Base-by-base conservation (phyloP, 2,329 filamentous ascomycete species). In the Penicillium expansum region DNA sequence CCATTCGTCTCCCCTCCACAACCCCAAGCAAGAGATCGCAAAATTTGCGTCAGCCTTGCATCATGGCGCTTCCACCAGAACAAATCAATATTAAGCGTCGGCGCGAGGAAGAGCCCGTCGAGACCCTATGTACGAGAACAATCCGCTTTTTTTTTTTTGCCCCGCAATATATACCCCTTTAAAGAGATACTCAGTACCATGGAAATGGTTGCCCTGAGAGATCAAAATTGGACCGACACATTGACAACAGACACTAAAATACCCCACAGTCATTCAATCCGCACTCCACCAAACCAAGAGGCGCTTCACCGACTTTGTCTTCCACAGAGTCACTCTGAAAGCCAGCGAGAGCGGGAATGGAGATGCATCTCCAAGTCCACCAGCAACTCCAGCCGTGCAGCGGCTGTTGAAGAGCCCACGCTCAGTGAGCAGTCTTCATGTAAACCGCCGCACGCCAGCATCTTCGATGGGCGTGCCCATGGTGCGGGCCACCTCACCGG, bases 51-150 rank as follows among this genome's bases (percentile, higher is more conserved):
- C 16, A 32, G 10, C 27, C 18, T 52, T 37, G 3, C 44, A 54
- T 22, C 7, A 81, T 81, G 78, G 55, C 78, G 29, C 64, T 78
- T 38, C 77, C 79, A 43, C 80, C 79, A 39, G 79, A 81, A 52
- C 75, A 79, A 39, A 80, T 82, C 49, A 78, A 76, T 24, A 78
- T 85, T 67, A 85, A 85, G 71, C 77, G 83, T 55, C 81, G 82
- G 62, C 79, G 82, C 54, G 78, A 79, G 54, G 82, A 85, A 52
- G 80, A 82, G 47, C 81, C 82, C 4, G 78, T 83, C n/a, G 82
- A 84, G 58, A 77, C 78, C 22, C 72, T 83, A 48, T 79, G 79
- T 81, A 77, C 56, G 71, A 54, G 43, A 44, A 41, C 48, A 50
- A 41, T 58, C 47, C 32, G 58, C 50, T 52, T 54, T 32, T 51